These are phyloP conservation scores for Aspergillus sp. DNA, from an alignment of 2,329 filamentous ascomycete genomes.

Conservation along the genomic window DNA sequence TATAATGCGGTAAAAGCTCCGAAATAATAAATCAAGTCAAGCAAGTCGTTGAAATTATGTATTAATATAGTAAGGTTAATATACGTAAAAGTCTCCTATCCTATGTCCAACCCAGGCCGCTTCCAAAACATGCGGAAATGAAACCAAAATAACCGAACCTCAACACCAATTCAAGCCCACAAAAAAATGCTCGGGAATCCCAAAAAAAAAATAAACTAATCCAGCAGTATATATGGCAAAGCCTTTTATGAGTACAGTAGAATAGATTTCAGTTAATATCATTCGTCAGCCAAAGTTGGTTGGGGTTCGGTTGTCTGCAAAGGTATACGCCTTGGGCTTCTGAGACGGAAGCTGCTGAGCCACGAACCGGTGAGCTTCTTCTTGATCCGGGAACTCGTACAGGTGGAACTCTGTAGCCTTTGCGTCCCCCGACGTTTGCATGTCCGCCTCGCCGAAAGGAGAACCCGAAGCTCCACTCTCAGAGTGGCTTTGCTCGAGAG, in stretches of 20 bases:
- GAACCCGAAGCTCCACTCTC: slow-evolving; percentile 33
- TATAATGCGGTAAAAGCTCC: slow-evolving; percentile 1
- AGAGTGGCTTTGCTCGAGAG: slow-evolving; percentile 29
- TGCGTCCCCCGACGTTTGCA: slow-evolving; percentile 29
- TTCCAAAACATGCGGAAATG: slow-evolving; percentile 19
- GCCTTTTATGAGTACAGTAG: slow-evolving; percentile 7
- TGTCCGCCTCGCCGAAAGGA: slow-evolving; percentile 33
- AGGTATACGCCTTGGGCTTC: slow-evolving; percentile 45
- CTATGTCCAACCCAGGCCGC: slow-evolving; percentile 28
- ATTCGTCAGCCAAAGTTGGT: slow-evolving; percentile 30
- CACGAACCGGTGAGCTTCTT: slow-evolving; percentile 42
- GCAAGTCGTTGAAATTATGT: slow-evolving; percentile 14
- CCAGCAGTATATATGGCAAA: slow-evolving; percentile 4
- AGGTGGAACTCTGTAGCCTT: slow-evolving; percentile 44
- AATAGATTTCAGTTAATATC: not conserved
- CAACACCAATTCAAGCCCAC: slow-evolving; percentile 22
- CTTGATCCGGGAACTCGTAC: slow-evolving; percentile 46
- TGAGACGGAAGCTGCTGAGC: slow-evolving; percentile 44
- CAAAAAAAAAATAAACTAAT: not conserved
- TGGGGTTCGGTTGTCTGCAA: slow-evolving; percentile 42
- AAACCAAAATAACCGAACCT: slow-evolving; percentile 14
- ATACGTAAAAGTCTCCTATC: slow-evolving; percentile 23
- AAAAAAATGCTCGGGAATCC: slow-evolving; percentile 3
- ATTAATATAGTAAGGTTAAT: slow-evolving; percentile 16
- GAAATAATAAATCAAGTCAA: slow-evolving; percentile 2